phyloP scores from a whole-genome alignment of 169 alveolate genomes.

The Plasmodium gonderi region DNA sequence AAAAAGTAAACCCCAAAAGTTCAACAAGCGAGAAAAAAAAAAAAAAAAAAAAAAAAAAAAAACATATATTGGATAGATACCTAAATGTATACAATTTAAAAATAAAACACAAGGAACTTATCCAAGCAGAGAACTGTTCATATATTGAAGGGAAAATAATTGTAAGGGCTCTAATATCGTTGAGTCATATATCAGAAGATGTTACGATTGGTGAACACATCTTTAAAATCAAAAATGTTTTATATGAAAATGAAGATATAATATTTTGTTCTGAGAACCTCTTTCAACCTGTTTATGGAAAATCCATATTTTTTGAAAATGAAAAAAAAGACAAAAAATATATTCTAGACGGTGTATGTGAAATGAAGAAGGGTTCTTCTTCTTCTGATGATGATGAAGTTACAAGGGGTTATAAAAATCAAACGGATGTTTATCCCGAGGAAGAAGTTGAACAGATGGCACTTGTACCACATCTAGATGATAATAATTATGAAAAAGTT shows the following conservation, averaged over 20 bases:
- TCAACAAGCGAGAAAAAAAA: not conserved
- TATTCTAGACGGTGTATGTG: not conserved
- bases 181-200: slow-evolving; percentile 27
- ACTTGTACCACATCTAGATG: not conserved
- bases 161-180: slow-evolving; percentile 32
- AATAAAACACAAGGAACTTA: slow-evolving; percentile 50
- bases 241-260: slow-evolving; percentile 30
- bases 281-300: slow-evolving; percentile 15
- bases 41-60: not conserved
- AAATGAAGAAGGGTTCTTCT: not conserved
- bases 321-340: not conserved
- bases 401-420: not conserved
- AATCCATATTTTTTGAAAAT: not conserved
- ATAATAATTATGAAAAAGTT: not conserved
- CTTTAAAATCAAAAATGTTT: slow-evolving; percentile 43
- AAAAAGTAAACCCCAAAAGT: not conserved
- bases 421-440: not conserved
- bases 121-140: not conserved
- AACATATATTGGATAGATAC: not conserved
- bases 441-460: not conserved
- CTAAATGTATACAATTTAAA: slow-evolving; percentile 26
- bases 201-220: slow-evolving; percentile 47
- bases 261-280: slow-evolving; percentile 26
- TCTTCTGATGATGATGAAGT: no score
- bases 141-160: slow-evolving; percentile 58